Evolutionary conservation across 441 rosid genomes (phyloP), one percentile per base, ranked within the genome.

Genomic region (Gossypium davidsonii): DNA sequence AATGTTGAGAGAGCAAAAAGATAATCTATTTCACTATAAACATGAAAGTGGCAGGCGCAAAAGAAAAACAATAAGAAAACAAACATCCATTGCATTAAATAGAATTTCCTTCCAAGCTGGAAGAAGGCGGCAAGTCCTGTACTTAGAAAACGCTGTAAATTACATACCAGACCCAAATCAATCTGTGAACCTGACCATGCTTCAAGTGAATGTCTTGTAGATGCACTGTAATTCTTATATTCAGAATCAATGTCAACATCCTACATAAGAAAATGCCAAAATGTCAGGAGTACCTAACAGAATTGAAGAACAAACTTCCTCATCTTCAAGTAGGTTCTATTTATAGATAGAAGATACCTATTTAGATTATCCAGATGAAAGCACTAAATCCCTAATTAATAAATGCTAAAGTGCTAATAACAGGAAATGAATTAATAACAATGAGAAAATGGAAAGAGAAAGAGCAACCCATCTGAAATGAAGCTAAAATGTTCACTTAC

Each of bases 101-200:
- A 74, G 26, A 59, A 34, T 20, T 64, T 73, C 51, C 26, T 55
- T 70, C 15, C 21, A 61, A 60, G 37, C 51, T 37, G 59, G 37
- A 37, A 42, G 52, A 28, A 77, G 26, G 51, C 67, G 51, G 52
- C 67, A 57, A 21, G 14, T 75, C 18, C 44, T 69, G 3, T 1
- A 10, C 10, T 67, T 6, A 23, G 67, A 21, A 65, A 37, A 57
- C 25, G 62, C 74, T 68, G 21, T 63, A 78, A 63, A 66, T 66
- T 70, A 80, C 91, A 74, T 84, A 94, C 97, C 97, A 94, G 84
- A 76, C 87, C 91, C 88, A 94, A 76, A 85, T 94, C 97, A 79
- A 90, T 83, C 88, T 84, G 90, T 61, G 86, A 84, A 66, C 90
- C 92, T 21, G 91, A 88, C 98, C 98, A 94, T 63, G 90, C 90